Base-by-base conservation (phyloP, 2,329 filamentous ascomycete species). In the Scleromitrula shiraiana region DNA sequence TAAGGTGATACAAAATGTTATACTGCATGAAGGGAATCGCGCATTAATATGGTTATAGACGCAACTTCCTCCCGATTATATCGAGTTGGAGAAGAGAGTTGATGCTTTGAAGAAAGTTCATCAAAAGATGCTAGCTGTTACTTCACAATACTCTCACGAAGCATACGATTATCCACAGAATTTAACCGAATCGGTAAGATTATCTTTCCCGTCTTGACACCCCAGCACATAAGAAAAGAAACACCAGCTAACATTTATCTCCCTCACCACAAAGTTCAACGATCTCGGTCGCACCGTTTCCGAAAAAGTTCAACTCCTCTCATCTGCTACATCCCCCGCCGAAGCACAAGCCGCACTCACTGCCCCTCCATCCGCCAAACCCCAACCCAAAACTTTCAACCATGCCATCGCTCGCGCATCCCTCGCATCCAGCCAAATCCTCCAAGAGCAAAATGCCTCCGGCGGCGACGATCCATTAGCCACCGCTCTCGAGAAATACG, bases 321-420 rank as follows among this genome's bases (percentile, higher is more conserved):
- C 89, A 35, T 82, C 84, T 56, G 93, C 93, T 51, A 83, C 83
- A 39, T 85, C 84, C 36, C 87, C 93, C 43, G 83, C 88, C 57
- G 93, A 98, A 72, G 93, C 93, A 41, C 90, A 96, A 72, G 88
- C 89, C 41, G 93, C 93, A 54, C 76, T 98, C 62, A 91, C 88
- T 41, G 90, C 91, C 27, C 88, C 90, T 49, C 88, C 90, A 6
- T 79, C 83, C 54, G 87, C 88, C 23, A 68, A 96, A 76, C 90
- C 91, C 41, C 93, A 97, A 72, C 93, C 93, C 63, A 98, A 97
- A 79, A 98, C 93, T 36, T 97, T 98, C 73, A 88, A 81, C 70
- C 93, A 98, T 74, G 93, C 93, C 57, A 85, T 97, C 58, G 91
- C 91, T 52, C 89, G 93, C 65, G 88, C 93, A 59, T 83, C 87